A percentile compares a stretch with the other conserved stretches of the same genome.
phyloP scores from a whole-genome alignment of 768 basidiomycete species.

The Punctularia strigosozonata region DNA sequence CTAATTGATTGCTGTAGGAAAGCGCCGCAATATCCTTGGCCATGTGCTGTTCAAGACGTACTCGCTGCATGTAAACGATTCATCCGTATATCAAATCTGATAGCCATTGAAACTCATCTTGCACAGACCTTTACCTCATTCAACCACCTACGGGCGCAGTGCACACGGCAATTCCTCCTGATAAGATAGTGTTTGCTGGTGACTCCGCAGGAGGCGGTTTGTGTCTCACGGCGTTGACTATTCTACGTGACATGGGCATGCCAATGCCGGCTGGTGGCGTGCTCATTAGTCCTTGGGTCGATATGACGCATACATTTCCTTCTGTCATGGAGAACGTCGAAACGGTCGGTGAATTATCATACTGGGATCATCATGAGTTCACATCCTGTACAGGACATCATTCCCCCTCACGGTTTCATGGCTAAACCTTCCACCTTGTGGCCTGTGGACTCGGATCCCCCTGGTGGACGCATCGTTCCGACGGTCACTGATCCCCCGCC shows the following conservation, averaged over 20 bases:
- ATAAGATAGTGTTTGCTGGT: constrained; percentile 66
- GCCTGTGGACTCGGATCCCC: constrained; percentile 33
- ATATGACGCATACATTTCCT: constrained; percentile 79
- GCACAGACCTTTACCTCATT: constrained; percentile 60
- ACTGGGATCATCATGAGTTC: neutral
- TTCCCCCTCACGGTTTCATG: constrained; percentile 50
- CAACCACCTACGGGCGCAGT: constrained; percentile 49
- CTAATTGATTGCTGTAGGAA: constrained; percentile 29
- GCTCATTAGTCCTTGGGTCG: constrained; percentile 74
- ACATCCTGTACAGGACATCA: constrained; percentile 40
- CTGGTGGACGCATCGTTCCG: constrained; percentile 23
- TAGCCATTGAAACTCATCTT: neutral
- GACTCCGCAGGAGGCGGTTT: constrained; percentile 72
- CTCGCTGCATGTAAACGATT: constrained; percentile 51
- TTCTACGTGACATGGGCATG: constrained; percentile 58
- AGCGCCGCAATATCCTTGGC: constrained; percentile 81
- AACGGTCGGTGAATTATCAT: constrained; percentile 29
- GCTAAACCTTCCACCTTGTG: constrained; percentile 47
- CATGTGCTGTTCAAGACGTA: constrained; percentile 65
- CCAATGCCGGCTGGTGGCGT: constrained; percentile 68
- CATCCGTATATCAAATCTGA: neutral
- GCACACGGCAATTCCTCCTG: constrained; percentile 52
- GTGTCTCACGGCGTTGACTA: constrained; percentile 44
- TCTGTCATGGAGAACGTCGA: constrained; percentile 56
- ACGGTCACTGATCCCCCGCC: constrained; percentile 32